Evolutionary conservation across 495 filamentous ascomycete genomes (phyloP), one percentile per base, ranked within the genome.

Genomic region (Hyaloscypha finlandica): DNA sequence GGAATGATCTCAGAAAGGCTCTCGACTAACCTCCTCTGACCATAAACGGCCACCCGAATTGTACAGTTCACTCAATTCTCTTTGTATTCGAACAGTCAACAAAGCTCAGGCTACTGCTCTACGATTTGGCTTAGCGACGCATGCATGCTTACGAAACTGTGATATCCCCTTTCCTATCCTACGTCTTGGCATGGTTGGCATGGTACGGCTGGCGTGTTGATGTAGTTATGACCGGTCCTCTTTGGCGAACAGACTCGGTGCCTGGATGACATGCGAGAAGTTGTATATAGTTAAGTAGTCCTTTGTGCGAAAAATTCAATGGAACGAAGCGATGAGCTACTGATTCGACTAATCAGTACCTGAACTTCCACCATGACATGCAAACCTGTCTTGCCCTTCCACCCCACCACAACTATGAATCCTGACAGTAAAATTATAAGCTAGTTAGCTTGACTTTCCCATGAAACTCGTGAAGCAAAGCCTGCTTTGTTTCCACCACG

Each of bases 1-100:
- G 90, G 91, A 87, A 84, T 55, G 92, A 96, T 66, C 79, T 96
- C 61, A 91, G 88, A 74, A 89, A 88, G 69, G 86, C 86, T 48
- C 83, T 90, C 58, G 86, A 73, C 54, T 70, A 64, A 51, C 3
- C 42, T n/a, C 25, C n/a, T 48, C 4, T 33, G 16, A 8, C 57
- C 16, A 53, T 58, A 25, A 12, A 63, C 31, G 14, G 9, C 9
- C 32, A n/a, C 31, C 6, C 52, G 51, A 65, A 54, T 39, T 67
- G 68, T 63, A 70, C 59, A 70, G 19, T 32, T 20, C 30, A 42
- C 56, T 42, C 37, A 20, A 25, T 20, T 59, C 66, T 39, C 35
- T 52, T 63, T 33, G 61, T 8, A 58, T 66, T 39, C 59, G 32
- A 58, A 51, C 45, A 30, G 57, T 42, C 42, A 11, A 25, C 33